phyloP scores from a whole-genome alignment of 2,329 filamentous ascomycete genomes.

The Sclerotinia sclerotiorum region DNA sequence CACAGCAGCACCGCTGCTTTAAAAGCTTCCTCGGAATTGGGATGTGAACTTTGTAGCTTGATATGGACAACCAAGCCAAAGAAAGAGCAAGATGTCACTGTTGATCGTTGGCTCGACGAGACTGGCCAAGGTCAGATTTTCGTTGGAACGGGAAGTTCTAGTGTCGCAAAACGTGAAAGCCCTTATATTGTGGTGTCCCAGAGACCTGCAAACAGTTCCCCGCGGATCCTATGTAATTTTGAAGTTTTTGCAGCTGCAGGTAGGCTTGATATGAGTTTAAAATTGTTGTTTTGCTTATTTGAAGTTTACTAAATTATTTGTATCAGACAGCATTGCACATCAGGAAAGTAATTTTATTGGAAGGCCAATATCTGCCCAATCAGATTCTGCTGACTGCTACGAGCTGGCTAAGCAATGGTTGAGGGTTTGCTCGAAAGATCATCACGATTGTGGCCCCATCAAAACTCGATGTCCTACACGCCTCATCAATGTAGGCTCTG shows the following conservation, averaged over 20 bases:
- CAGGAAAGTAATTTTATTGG: constrained; percentile 14
- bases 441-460: constrained; percentile 15
- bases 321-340: neutral
- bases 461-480: constrained; percentile 18
- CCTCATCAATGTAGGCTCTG: constrained; percentile 18
- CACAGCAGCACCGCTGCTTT: constrained; percentile 11
- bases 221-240: constrained; percentile 17
- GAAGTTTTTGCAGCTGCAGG: constrained; percentile 12
- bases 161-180: constrained; percentile 18
- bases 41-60: constrained; percentile 16
- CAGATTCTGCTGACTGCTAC: constrained; percentile 18
- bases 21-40: neutral
- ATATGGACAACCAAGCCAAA: neutral
- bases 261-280: neutral
- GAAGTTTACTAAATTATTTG: neutral
- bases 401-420: constrained; percentile 18
- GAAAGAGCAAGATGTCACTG: constrained; percentile 8
- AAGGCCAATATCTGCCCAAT: constrained; percentile 16
- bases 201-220: constrained; percentile 11
- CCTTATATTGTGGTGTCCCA: constrained; percentile 21
- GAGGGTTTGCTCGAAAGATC: constrained; percentile 13
- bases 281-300: neutral
- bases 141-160: constrained; percentile 22
- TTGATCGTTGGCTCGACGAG: constrained; percentile 19
- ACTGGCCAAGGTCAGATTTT: constrained; percentile 18